A percentile compares a stretch with the other conserved stretches of the same genome.
Conservation (phyloP, 225 moss, liverwort and hornwort genomes). For the Sphagnum contortum region DNA sequence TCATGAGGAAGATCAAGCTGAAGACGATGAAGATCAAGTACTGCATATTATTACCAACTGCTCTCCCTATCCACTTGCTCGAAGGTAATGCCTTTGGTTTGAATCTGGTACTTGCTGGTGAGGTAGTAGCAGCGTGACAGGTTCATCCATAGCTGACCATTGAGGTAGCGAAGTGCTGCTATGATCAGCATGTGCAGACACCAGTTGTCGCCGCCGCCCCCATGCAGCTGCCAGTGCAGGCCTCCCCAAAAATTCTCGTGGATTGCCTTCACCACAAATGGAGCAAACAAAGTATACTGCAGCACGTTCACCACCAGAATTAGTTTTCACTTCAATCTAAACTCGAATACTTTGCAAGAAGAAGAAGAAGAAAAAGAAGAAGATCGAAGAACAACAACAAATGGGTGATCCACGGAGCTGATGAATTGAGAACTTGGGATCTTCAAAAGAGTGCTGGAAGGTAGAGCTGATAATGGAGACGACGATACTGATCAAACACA, state of each 20-base stretch:
- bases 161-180: slow-evolving; percentile 48
- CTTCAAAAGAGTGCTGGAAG: too few relatives aligned
- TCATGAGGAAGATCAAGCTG: too few relatives aligned
- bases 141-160: slow-evolving; percentile 59
- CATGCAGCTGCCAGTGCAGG: background rate
- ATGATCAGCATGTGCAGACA: slow-evolving; percentile 48
- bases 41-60: slow-evolving; percentile 25
- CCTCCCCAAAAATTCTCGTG: slow-evolving; percentile 28
- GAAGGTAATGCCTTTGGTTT: slow-evolving; percentile 42
- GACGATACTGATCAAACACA: too few relatives aligned
- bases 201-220: slow-evolving; percentile 25
- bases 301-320: too few relatives aligned
- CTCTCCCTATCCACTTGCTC: slow-evolving; percentile 56
- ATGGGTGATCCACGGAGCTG: too few relatives aligned
- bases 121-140: slow-evolving; percentile 33
- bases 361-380: too few relatives aligned
- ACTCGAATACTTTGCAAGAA: too few relatives aligned
- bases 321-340: too few relatives aligned
- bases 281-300: slow-evolving; percentile 7
- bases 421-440: too few relatives aligned
- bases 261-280: slow-evolving; percentile 38
- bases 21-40: too few relatives aligned
- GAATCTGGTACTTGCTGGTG: slow-evolving; percentile 44
- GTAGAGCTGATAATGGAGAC: too few relatives aligned
- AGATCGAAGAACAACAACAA: too few relatives aligned